Conservation (phyloP, 352 stramenopile genomes). For the Phytophthora europaea region DNA sequence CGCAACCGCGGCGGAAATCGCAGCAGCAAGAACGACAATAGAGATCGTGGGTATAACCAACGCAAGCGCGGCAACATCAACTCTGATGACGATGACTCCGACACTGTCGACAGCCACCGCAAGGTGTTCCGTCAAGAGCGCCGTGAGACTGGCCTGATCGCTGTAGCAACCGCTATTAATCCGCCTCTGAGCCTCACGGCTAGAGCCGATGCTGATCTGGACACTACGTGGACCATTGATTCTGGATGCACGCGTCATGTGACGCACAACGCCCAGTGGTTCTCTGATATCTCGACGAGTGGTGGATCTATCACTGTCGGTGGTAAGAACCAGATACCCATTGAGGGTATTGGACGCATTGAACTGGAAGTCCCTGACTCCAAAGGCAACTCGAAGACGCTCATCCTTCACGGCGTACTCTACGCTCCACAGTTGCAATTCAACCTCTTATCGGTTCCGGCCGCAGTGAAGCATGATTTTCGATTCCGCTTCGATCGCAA, state of each 20-base stretch:
- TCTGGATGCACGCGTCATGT: conserved; percentile 26
- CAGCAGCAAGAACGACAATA: too few relatives aligned
- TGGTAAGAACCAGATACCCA: background rate
- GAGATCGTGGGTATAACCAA: too few relatives aligned
- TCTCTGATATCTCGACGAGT: conserved; percentile 1
- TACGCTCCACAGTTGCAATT: conserved; percentile 15
- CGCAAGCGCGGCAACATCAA: too few relatives aligned
- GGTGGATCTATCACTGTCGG: conserved; percentile 26
- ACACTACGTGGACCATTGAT: conserved; percentile 12
- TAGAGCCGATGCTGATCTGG: background rate
- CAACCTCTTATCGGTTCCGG: conserved; percentile 1
- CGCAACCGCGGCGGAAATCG: too few relatives aligned
- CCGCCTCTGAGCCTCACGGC: background rate
- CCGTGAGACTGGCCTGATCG: conserved; percentile 2
- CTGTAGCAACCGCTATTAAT: conserved; percentile 2
- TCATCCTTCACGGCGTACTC: conserved; percentile 12
- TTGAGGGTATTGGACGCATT: conserved; percentile 24
- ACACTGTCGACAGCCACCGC: too few relatives aligned
- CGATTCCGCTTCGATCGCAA: conserved; percentile 22
- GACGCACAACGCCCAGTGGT: conserved; percentile 24
- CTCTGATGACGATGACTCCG: background rate
- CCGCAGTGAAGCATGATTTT: conserved; percentile 13
- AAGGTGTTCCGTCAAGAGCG: conserved; percentile 10
- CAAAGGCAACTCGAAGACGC: conserved; percentile 19
- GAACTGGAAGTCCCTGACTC: conserved; percentile 26